Base-by-base conservation (phyloP, 352 stramenopile species). In the Plasmopara muralis region DNA sequence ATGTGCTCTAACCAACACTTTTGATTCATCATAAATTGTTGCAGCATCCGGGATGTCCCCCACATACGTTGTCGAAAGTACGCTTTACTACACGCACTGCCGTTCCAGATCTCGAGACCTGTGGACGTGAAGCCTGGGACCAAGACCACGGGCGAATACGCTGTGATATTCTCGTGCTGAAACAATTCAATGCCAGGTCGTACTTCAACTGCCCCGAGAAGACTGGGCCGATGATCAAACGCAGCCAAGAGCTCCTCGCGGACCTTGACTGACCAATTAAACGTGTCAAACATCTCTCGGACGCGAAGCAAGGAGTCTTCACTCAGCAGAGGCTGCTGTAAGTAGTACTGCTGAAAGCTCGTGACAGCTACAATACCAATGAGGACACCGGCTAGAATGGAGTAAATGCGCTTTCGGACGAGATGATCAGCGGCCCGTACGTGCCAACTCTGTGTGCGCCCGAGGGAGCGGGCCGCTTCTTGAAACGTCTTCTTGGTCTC, bases 21-120 rank as follows among this genome's bases (percentile, higher is more conserved):
- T 35, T 90, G 80, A 68, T 89, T 89, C 51, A 89, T 68, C 78
- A 90, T 86, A 53, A 90, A 90, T 64, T 90, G 79, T 61, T 92
- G 81, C 47, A 92, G 65, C 85, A 95, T 97, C 31, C 70, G 72
- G 13, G 85, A 69, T 16, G 79, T 94, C 20, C 90, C 90, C 95
- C 95, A 98, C 58, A 98, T 80, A 41, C 91, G 76, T 62, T 97
- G 86, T 40, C 95, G 71, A 64, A 98, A 98, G 68, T 90, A 89
- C 25, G 73, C 66, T 46, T 80, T 76, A 45, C 70, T 80, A 58
- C 94, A 98, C 7, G 85, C 78, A 33, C 85, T 83, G 30, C 89
- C 92, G 37, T 90, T 72, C 94, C 94, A 98, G 51, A 98, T 84
- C 67, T 98, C 95, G 14, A 98, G 77, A 2, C 88, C 90, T 13